Base-by-base conservation (phyloP, 305 asterid genomes). In the Euphrasia arctica region DNA sequence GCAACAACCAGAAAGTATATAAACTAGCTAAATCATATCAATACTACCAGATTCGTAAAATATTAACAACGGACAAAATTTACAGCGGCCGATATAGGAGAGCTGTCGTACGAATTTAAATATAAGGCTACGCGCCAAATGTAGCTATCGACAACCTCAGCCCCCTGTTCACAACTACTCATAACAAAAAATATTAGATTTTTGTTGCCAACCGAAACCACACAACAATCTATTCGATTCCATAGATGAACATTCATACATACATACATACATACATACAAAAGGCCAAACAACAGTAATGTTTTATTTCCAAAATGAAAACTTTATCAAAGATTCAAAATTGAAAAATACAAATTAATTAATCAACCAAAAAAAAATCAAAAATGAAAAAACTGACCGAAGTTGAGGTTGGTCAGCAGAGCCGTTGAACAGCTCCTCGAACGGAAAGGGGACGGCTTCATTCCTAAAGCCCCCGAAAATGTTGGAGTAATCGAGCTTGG, bases 401-500 rank as follows among this genome's bases (percentile, higher is more conserved):
- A 64, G 58, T 66, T 64, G 69, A 7, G 70, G 62, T 55, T 63
- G 62, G 63, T 71, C 67, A 3, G 54, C 54, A 65, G 58, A 69
- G 56, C 61, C 77, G 70, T 47, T 69, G 54, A 93, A 31, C 83
- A 93, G 27, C 59, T 85, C 87, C 7, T 86, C 92, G 54, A 77
- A 80, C 8, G 90, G 86, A 58, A 83, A 66, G 3, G 80, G 80
- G 10, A 78, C 78, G 72, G 76, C 96, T 48, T 70, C 87, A 9
- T 60, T 81, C 52, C 65, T 59, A 34, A 83, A 65, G 13, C 90
- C 88, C 61, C 97, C 95, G 47, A 90, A 93, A 41, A 90, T 80
- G 68, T 71, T 80, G 7, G 87, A 66, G 73, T 93, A 87, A 55
- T 93, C 97, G 47, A 81, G 69, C 64, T 78, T 75, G 27, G 82